phyloP scores from a whole-genome alignment of 345 rosid species.

The Boechera retrofracta region DNA sequence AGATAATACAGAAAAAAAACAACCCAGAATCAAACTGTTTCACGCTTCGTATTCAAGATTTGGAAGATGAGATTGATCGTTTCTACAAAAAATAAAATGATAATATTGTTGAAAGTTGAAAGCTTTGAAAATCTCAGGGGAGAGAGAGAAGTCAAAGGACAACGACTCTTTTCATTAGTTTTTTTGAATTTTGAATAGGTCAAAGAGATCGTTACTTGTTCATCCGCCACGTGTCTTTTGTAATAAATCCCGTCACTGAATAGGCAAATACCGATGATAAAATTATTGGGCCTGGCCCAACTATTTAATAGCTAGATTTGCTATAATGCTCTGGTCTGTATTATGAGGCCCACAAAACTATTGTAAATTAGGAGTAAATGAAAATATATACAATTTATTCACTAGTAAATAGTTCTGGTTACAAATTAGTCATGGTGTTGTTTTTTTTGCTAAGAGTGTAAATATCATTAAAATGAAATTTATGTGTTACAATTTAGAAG shows the following conservation, averaged over 20 bases:
- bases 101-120: not conserved
- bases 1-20: not conserved
- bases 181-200: constrained; percentile 32
- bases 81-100: not conserved
- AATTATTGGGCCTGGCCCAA: constrained; percentile 19
- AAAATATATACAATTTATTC: too few relatives aligned
- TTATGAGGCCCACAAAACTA: too few relatives aligned
- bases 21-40: not conserved
- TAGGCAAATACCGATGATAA: not conserved
- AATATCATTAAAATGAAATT: too few relatives aligned
- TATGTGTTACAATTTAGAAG: too few relatives aligned
- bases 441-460: too few relatives aligned
- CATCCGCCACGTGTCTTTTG: not conserved
- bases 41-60: not conserved
- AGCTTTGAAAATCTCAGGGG: not conserved
- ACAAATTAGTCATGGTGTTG: too few relatives aligned
- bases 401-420: too few relatives aligned
- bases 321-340: not conserved
- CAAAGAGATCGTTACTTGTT: not conserved
- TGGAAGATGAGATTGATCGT: constrained; percentile 15
- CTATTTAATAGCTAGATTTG: not conserved
- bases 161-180: constrained; percentile 34
- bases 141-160: not conserved
- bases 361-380: too few relatives aligned
- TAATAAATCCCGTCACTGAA: not conserved